These are phyloP conservation scores for Geotrichum restrictum DNA, from an alignment of 1,139 yeast genomes.

Conservation along the genomic window DNA sequence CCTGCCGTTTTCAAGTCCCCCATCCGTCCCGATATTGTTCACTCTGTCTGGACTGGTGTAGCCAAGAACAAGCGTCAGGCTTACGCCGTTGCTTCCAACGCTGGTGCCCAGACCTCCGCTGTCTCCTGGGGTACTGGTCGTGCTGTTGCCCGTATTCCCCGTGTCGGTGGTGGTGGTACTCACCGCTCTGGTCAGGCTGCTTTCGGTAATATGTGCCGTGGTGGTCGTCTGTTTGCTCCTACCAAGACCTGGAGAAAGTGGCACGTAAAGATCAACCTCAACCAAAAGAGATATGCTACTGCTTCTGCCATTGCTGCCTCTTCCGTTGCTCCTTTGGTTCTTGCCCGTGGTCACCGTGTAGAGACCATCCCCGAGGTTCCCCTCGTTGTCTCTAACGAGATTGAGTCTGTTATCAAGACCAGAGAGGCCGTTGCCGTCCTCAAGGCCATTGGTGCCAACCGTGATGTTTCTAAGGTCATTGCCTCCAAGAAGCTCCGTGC, in stretches of 20 bases:
- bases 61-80: conserved; percentile 99
- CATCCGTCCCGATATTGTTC: conserved; percentile 98
- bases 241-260: conserved; percentile 99
- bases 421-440: conserved; percentile 98
- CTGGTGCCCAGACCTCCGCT: conserved; percentile 99
- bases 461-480: conserved; percentile 96
- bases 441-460: conserved; percentile 98
- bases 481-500: conserved; percentile 99
- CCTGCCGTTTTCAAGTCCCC: conserved; percentile 99
- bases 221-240: conserved; percentile 99
- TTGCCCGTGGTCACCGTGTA: conserved; percentile 99
- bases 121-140: conserved; percentile 99
- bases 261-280: conserved; percentile 99
- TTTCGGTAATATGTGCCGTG: conserved; percentile 99
- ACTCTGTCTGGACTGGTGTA: conserved; percentile 96
- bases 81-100: conserved; percentile 97
- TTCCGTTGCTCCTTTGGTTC: conserved; percentile 95
- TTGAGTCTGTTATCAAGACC: conserved; percentile 93
- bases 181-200: conserved; percentile 99
- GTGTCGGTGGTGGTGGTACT: conserved; percentile 99
- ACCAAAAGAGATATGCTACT: conserved; percentile 99
- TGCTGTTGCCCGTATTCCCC: conserved; percentile 99
- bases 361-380: conserved; percentile 98
- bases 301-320: conserved; percentile 99
- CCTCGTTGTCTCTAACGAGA: conserved; percentile 89